These are phyloP conservation scores for Yamadazyma diddensiae DNA, from an alignment of 1,139 yeast genomes.

Conservation along the genomic window DNA sequence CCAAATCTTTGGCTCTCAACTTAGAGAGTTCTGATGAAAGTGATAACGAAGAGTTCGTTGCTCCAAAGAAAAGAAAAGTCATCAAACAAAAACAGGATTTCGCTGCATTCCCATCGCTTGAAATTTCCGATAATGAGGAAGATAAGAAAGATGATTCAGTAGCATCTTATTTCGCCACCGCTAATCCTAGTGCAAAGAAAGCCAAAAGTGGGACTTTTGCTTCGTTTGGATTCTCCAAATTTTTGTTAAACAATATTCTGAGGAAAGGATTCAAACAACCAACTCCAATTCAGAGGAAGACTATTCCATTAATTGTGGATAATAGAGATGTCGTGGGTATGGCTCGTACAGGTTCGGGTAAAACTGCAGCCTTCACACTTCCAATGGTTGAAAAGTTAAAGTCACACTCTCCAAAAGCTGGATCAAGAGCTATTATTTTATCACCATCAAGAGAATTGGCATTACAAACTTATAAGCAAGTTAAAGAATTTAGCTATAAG, in stretches of 20 bases:
- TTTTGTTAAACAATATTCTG: constrained; percentile 63
- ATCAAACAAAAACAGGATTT: constrained; percentile 9
- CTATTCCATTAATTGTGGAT: constrained; percentile 86
- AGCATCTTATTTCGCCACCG: constrained; percentile 33
- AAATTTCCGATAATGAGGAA: constrained; percentile 59
- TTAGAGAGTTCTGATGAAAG: constrained; percentile 32
- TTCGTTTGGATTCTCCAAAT: constrained; percentile 82
- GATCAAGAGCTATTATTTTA: constrained; percentile 78
- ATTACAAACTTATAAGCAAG: constrained; percentile 82
- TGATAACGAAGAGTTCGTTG: constrained; percentile 22
- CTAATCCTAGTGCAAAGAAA: constrained; percentile 51
- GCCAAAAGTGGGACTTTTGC: constrained; percentile 84
- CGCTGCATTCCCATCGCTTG: constrained; percentile 58
- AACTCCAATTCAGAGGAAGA: constrained; percentile 95
- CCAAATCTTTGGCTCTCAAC: constrained; percentile 56
- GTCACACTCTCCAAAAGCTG: constrained; percentile 78
- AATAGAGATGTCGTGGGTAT: constrained; percentile 97
- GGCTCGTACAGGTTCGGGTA: constrained; percentile 98
- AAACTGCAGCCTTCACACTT: constrained; percentile 88
- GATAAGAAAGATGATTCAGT: constrained; percentile 39
- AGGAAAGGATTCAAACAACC: constrained; percentile 93
- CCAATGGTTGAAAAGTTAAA: constrained; percentile 87
- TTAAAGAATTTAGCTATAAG: constrained; percentile 82
- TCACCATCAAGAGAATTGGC: constrained; percentile 97
- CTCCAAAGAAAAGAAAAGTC: constrained; percentile 1